Base-by-base conservation (phyloP, 140 eudicot species). In the Bidens hawaiensis region DNA sequence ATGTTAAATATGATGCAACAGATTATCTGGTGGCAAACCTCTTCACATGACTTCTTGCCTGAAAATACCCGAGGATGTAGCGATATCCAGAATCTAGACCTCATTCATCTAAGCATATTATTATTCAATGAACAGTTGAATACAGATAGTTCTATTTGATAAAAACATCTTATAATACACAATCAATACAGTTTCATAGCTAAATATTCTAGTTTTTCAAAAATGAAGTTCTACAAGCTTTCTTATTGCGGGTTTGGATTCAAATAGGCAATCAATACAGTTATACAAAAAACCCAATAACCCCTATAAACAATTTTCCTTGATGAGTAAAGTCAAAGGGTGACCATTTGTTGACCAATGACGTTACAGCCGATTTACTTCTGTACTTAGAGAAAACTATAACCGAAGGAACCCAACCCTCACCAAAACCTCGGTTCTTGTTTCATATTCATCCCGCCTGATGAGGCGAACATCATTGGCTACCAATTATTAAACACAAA, bases 361-460 rank as follows among this genome's bases (percentile, higher is more conserved):
- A 71, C 76, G 51, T 51, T 25, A 34, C 27, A n/a, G 60, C 21
- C 3, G 64, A 17, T 40, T 47, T 48, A 24, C 41, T 28, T 74
- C 43, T 74, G 65, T 74, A 67, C 79, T 60, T 40, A 59, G 64
- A 60, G 69, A 67, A 65, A 67, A 48, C 65, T 60, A 50, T 40
- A 63, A 49, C 49, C 69, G 0, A 8, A 50, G 27, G 51, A 34
- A 50, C 33, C 28, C 48, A 12, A 21, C 42, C 23, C 17, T 65
- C 62, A 72, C 79, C 82, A 82, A 68, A 75, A 68, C 36, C 82
- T 73, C 36, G 83, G 74, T 65, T 82, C 89, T 71, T 79, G 85
- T 65, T 82, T 82, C 79, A 82, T 62, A 15, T 68, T 63, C 65
- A 70, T 65, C 31, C 63, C 68, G 50, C 60, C 74, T 19, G 78